Conservation (phyloP, 139 green algal species). For the Tetradesmus lagerheimii region DNA sequence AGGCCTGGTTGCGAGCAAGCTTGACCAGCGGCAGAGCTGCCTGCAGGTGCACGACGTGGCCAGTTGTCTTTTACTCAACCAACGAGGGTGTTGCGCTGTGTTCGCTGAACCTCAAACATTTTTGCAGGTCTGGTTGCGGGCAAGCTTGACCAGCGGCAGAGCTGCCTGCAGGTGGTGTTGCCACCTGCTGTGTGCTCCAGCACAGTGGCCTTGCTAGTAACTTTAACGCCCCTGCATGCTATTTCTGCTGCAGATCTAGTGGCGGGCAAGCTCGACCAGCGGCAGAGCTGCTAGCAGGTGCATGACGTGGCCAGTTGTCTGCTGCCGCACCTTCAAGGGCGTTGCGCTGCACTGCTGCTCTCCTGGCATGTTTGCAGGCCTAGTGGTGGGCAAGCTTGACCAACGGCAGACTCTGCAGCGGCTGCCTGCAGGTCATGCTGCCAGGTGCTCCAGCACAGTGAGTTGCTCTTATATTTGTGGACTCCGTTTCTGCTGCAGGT, state of each 20-base stretch:
- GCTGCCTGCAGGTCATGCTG: too few species aligned
- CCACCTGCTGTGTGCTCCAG: not conserved
- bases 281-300: conserved; percentile 65
- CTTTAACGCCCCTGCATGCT: not conserved
- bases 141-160: conserved; percentile 82
- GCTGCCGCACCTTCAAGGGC: too few species aligned
- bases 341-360: too few species aligned
- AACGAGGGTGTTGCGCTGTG: not conserved
- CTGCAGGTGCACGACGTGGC: conserved; percentile 72
- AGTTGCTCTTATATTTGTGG: too few species aligned
- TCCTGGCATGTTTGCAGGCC: too few species aligned
- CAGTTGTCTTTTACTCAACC: conserved; percentile 8
- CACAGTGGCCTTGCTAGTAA: not conserved
- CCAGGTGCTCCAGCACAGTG: too few species aligned
- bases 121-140: conserved; percentile 60
- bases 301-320: too few species aligned
- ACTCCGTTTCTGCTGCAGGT: not conserved
- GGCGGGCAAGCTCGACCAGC: conserved; percentile 85
- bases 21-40: conserved; percentile 78
- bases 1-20: conserved; percentile 69
- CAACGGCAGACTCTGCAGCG: too few species aligned
- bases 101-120: too few species aligned
- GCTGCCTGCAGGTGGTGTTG: too few species aligned
- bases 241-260: conserved; percentile 54
- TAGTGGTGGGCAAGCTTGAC: too few species aligned